phyloP scores from a whole-genome alignment of 1,284 basidiomycete genomes.

The Coniferiporia sulphurascens region DNA sequence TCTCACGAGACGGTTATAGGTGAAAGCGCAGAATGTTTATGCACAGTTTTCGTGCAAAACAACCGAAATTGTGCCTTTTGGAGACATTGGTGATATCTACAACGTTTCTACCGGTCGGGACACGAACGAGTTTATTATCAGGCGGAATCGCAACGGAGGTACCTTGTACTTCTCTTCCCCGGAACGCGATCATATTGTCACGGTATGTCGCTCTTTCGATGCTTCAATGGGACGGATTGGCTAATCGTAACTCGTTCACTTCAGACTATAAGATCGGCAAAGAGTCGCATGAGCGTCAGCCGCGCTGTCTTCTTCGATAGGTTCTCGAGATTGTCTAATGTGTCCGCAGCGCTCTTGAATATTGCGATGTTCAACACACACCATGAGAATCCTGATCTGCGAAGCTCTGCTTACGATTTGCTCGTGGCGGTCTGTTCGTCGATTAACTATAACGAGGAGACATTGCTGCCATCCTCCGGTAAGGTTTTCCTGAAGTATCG shows the following conservation, averaged over 20 bases:
- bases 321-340: slow-evolving; percentile 73
- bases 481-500: slow-evolving; percentile 21
- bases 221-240: slow-evolving; percentile 5
- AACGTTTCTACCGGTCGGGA: slow-evolving; percentile 72
- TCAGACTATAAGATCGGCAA: slow-evolving; percentile 65
- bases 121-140: slow-evolving; percentile 76
- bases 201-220: slow-evolving; percentile 38
- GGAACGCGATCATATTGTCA: slow-evolving; percentile 69
- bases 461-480: slow-evolving; percentile 67
- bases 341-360: slow-evolving; percentile 78
- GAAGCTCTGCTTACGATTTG: slow-evolving; percentile 73
- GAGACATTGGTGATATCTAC: slow-evolving; percentile 82
- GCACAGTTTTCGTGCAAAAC: slow-evolving; percentile 63
- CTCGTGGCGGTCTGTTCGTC: slow-evolving; percentile 74
- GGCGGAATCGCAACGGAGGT: slow-evolving; percentile 61
- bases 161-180: slow-evolving; percentile 68
- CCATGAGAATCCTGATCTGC: slow-evolving; percentile 68
- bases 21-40: slow-evolving; percentile 60
- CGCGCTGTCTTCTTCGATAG: slow-evolving; percentile 58
- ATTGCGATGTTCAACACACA: slow-evolving; percentile 77
- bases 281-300: slow-evolving; percentile 57
- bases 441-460: slow-evolving; percentile 70
- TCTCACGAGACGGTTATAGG: slow-evolving; percentile 32
- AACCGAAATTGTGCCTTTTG: slow-evolving; percentile 72
- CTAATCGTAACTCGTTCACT: neutral